Evolutionary conservation across 371 early-diverging fungal genomes (phyloP).

Genomic region (Mortierella sp.): DNA sequence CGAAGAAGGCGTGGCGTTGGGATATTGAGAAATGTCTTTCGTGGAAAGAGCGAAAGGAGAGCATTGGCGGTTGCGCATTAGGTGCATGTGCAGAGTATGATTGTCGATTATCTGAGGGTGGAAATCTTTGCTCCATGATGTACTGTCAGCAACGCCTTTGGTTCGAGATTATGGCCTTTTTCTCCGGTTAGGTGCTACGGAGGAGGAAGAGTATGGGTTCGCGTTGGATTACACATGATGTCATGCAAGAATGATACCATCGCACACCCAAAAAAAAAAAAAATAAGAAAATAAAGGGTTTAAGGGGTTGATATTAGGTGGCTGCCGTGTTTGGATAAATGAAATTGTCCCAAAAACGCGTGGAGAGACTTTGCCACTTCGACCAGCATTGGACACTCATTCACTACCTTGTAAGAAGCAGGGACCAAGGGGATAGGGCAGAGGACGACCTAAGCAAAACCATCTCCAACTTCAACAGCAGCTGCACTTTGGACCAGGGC

Average conservation of each 20-base stretch:
- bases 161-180: no score
- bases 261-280: no score
- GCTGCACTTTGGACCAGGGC: not conserved
- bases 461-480: not conserved
- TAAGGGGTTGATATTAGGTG: not conserved
- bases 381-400: not conserved
- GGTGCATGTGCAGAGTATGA: no score
- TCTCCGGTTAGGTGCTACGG: no score
- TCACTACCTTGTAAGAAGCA: not conserved
- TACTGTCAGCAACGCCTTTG: not conserved
- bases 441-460: not conserved
- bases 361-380: not conserved
- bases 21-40: slow-evolving; percentile 13
- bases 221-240: no score
- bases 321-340: slow-evolving; percentile 2
- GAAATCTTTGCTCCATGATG: not conserved
- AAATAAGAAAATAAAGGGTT: not conserved
- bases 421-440: not conserved
- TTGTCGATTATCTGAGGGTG: not conserved
- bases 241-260: no score
- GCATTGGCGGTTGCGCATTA: slow-evolving; percentile 4
- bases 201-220: not conserved
- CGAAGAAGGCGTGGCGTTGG: slow-evolving; percentile 11
- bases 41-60: slow-evolving; percentile 20
- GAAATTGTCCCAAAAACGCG: not conserved